Evolutionary conservation across 176 grass and related monocot species (phyloP), one percentile per base, ranked within the genome.

Genomic region (Carex parvula): DNA sequence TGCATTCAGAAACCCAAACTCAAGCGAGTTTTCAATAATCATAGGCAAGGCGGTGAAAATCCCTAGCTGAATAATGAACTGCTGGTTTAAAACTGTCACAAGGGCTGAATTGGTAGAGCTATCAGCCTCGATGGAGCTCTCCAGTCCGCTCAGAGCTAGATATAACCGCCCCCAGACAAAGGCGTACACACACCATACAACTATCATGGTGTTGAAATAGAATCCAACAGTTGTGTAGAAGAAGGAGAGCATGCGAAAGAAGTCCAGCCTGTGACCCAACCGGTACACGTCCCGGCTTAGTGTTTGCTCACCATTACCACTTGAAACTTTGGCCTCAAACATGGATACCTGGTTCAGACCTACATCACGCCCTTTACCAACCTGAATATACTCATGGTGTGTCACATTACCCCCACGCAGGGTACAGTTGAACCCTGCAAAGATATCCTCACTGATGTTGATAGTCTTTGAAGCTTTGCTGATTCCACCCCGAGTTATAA

Each of bases 151-250:
- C 50, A 97, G 88, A 80, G 95, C 92, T 75, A 97, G 90, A 89
- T 97, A 97, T 88, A 97, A 92, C 57, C 86, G 95, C 10, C 95
- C 95, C 95, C 95, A 97, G 33, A 97, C 92, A 91, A 92, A 97
- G 60, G 94, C 90, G 88, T 94, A 97, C 11, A 97, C 94, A 81
- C 91, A 94, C 78, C 91, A 75, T 50, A 97, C 94, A 74, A 97
- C 92, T 86, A 97, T 87, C 94, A 97, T 97, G 68, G 94, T 97
- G 85, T 97, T 97, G 79, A 97, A 97, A 84, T 97, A 97, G 81
- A 97, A 97, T 16, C 94, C 94, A 1, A 97, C 77, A 54, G 94
- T 97, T 62, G 94, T 97, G 65, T 92, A 97, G 79, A 90, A 97
- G 87, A 97, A 97, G 64, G 94, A 97, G 8, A 97, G 90, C 94